A percentile compares a stretch with the other conserved stretches of the same genome.
Conservation (phyloP, 148 eudicot genomes). For the Linanthus parryae region DNA sequence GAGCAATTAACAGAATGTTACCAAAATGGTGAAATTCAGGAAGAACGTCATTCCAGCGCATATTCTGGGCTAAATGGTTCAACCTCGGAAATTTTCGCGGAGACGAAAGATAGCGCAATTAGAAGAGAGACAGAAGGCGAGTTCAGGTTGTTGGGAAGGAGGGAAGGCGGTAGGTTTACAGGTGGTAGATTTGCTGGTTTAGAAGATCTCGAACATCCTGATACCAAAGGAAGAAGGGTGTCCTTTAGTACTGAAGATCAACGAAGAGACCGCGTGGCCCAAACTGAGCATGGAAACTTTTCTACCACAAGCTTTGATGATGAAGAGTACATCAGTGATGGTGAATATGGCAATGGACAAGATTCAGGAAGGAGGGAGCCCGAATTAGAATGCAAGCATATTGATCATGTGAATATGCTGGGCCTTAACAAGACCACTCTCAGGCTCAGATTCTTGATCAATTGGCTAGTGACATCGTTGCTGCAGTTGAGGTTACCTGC, state of each 20-base stretch:
- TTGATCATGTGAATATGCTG: conserved; percentile 91
- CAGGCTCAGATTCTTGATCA: conserved; percentile 71
- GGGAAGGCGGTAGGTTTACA: conserved; percentile 61
- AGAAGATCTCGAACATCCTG: conserved; percentile 53
- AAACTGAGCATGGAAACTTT: conserved; percentile 50
- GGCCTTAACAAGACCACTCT: conserved; percentile 86
- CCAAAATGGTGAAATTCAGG: conserved; percentile 55
- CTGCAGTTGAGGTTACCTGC: conserved; percentile 60
- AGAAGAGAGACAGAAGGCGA: conserved; percentile 96
- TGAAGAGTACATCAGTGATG: conserved; percentile 45
- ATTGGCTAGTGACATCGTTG: conserved; percentile 90
- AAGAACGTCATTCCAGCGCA: conserved; percentile 59
- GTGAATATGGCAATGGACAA: conserved; percentile 59
- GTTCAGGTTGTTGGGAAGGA: conserved; percentile 79
- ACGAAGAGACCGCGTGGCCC: conserved; percentile 31
- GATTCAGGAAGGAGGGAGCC: conserved; percentile 71
- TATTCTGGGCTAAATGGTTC: no score
- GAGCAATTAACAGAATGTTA: conserved; percentile 19
- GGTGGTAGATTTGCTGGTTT: conserved; percentile 58
- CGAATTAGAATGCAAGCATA: conserved; percentile 74
- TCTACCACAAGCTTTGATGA: conserved; percentile 52
- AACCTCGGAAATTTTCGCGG: conserved; percentile 36
- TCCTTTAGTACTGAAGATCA: conserved; percentile 70
- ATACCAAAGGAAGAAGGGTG: conserved; percentile 58
- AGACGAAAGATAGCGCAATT: conserved; percentile 72